Conservation (phyloP, 345 rosid species). For the Gossypium herbaceum region DNA sequence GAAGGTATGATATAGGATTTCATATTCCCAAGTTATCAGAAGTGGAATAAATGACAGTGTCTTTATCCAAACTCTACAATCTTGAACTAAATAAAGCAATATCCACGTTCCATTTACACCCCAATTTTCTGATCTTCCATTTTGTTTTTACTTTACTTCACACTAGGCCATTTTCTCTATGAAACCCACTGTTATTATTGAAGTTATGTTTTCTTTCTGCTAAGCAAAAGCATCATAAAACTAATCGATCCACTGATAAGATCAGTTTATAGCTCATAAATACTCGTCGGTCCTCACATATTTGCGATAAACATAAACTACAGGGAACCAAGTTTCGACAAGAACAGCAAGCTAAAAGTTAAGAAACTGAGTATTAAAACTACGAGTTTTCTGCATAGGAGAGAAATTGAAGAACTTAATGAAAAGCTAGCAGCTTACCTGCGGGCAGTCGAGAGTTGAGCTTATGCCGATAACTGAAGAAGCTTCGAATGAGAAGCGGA, state of each 20-base stretch:
- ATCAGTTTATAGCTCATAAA: not conserved
- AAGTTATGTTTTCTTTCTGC: not conserved
- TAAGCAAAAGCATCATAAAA: not conserved
- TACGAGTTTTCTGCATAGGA: not conserved
- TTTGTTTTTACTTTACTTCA: not conserved
- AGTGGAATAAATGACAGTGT: not conserved
- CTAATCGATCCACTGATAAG: not conserved
- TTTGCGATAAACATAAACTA: not conserved
- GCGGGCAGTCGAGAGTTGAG: not conserved
- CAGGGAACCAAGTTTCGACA: conserved; percentile 2
- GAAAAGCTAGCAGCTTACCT: not conserved
- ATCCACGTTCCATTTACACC: not conserved
- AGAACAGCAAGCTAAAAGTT: not conserved
- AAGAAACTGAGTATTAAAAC: not conserved
- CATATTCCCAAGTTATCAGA: not conserved
- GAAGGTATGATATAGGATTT: not conserved
- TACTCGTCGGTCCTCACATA: not conserved
- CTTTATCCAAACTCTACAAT: not conserved
- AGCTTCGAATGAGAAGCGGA: conserved; percentile 10
- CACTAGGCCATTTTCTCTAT: not conserved
- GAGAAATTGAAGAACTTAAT: not conserved
- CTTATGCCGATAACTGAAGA: not conserved
- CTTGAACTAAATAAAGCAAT: not conserved
- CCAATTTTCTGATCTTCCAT: not conserved
- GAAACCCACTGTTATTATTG: not conserved